phyloP scores from a whole-genome alignment of 768 basidiomycete genomes.

The Clavulina sp. region DNA sequence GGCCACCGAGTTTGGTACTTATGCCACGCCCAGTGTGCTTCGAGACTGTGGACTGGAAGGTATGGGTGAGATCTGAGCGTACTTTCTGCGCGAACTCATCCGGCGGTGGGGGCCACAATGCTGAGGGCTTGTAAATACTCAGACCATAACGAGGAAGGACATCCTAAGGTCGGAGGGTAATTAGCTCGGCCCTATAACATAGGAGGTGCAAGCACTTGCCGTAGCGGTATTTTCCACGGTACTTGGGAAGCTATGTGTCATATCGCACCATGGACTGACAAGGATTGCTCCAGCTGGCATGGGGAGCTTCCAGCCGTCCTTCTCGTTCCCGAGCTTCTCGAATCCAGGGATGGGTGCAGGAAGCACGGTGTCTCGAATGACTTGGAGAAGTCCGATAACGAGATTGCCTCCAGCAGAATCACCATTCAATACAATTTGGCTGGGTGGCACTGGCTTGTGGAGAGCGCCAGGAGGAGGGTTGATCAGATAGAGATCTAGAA shows the following conservation, averaged over 20 bases:
- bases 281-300: slow-evolving; percentile 78
- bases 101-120: slow-evolving; percentile 36
- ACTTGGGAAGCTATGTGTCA: slow-evolving; percentile 92
- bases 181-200: neutral
- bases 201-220: slow-evolving; percentile 24
- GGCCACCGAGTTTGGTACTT: too few species aligned
- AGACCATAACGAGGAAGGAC: slow-evolving; percentile 62
- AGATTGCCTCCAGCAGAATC: slow-evolving; percentile 91
- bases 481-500: slow-evolving; percentile 69
- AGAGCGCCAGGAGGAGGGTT: slow-evolving; percentile 59
- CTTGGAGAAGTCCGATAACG: slow-evolving; percentile 49
- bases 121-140: slow-evolving; percentile 49
- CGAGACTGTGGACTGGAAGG: slow-evolving; percentile 21
- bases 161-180: slow-evolving; percentile 31
- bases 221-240: slow-evolving; percentile 71
- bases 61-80: slow-evolving; percentile 16
- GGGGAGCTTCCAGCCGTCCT: too few species aligned
- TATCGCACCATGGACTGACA: slow-evolving; percentile 85
- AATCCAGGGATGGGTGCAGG: too few species aligned
- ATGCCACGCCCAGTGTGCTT: too few species aligned
- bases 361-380: slow-evolving; percentile 64
- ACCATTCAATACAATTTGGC: slow-evolving; percentile 69
- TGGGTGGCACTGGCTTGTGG: slow-evolving; percentile 66
- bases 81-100: slow-evolving; percentile 4
- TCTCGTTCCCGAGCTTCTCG: too few species aligned